These are phyloP conservation scores for Escovopsis sp. DNA, from an alignment of 2,329 filamentous ascomycete species.

Conservation along the genomic window DNA sequence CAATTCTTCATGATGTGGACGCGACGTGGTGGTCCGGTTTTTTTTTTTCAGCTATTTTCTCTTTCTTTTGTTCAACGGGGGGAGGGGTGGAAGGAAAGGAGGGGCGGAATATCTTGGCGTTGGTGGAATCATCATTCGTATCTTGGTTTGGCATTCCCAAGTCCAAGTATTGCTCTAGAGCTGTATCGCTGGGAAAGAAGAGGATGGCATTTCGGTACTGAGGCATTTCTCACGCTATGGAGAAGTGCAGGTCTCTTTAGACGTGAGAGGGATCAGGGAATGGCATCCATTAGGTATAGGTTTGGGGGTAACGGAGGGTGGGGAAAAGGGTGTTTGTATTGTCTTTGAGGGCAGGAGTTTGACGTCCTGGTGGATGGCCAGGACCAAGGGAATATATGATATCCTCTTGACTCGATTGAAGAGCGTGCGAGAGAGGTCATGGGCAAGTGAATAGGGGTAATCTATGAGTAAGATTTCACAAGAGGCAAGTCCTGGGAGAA, in stretches of 20 bases:
- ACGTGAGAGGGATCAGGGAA: conserved; percentile 1
- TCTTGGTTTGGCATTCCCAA: conserved; percentile 3
- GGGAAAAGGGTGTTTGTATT: conserved; percentile 2
- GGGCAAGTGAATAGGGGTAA: no score
- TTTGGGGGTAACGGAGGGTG: conserved; percentile 3
- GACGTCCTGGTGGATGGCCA: neutral
- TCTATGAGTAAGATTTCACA: no score
- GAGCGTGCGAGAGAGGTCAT: no score
- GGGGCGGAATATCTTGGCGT: no score
- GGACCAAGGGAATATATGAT: conserved; percentile 1
- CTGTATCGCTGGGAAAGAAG: conserved; percentile 2
- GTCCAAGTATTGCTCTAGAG: conserved; percentile 2
- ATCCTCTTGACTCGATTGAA: no score
- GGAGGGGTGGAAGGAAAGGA: no score
- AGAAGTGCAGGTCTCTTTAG: conserved; percentile 21
- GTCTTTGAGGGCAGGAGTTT: no score
- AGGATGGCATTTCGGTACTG: neutral
- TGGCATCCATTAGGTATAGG: neutral
- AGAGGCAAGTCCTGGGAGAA: no score
- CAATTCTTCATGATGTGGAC: neutral
- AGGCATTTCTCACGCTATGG: conserved; percentile 5
- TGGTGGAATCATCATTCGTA: neutral
- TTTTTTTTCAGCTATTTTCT: conserved; percentile 6
- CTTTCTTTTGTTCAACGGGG: conserved; percentile 1
- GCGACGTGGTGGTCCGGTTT: neutral